These are phyloP conservation scores for Xylariaceae sp. DNA, from an alignment of 2,329 filamentous ascomycete genomes.

Conservation along the genomic window DNA sequence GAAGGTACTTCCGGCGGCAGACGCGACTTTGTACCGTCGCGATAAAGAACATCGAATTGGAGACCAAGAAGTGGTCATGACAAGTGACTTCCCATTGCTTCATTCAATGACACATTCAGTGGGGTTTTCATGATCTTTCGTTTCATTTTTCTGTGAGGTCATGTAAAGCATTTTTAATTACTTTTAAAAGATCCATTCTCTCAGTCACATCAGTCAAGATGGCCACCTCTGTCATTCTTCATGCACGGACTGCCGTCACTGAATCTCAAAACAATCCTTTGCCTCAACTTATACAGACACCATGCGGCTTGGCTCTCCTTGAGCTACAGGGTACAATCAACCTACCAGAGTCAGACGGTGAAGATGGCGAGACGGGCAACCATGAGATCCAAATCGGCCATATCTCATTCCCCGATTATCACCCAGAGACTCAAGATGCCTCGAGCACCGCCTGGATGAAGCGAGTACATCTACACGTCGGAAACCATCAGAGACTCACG, in stretches of 20 bases:
- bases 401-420: slow-evolving; percentile 73
- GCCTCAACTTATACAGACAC: slow-evolving; percentile 79
- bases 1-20: neutral
- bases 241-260: slow-evolving; percentile 33
- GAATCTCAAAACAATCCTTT: slow-evolving; percentile 50
- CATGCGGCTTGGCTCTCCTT: slow-evolving; percentile 79
- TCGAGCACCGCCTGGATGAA: slow-evolving; percentile 78
- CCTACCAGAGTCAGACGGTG: slow-evolving; percentile 47
- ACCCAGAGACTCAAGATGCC: slow-evolving; percentile 42
- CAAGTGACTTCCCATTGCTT: neutral
- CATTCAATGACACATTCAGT: neutral
- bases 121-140: neutral
- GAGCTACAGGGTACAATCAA: slow-evolving; percentile 93
- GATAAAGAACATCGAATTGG: neutral
- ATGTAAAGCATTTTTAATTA: neutral
- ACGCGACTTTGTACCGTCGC: too few relatives aligned
- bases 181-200: too few relatives aligned
- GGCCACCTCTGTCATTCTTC: slow-evolving; percentile 37
- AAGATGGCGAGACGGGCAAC: slow-evolving; percentile 30
- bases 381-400: slow-evolving; percentile 58
- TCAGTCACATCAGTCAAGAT: slow-evolving; percentile 15
- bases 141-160: neutral
- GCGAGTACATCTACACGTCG: slow-evolving; percentile 79
- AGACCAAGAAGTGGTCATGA: neutral
- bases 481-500: slow-evolving; percentile 78